Percentiles rank a stretch among this genome's conserved stretches.
Conservation (phyloP, 768 basidiomycete species). For the Termitomyces sp. region DNA sequence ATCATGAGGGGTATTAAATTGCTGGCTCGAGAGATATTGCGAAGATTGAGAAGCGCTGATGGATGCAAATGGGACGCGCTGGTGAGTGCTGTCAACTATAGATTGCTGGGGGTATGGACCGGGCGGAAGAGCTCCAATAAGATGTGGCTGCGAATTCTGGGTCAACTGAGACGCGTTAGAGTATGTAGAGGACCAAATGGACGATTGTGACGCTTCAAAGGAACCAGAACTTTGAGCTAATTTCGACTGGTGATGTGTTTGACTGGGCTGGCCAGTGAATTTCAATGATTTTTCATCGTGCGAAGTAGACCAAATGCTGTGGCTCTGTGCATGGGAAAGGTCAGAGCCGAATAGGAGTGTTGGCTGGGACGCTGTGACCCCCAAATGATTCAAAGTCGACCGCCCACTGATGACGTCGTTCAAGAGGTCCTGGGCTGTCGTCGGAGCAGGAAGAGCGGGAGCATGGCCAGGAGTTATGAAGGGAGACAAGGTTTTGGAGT, state of each 20-base stretch:
- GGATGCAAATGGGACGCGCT: conserved; percentile 24
- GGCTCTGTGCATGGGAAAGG: conserved; percentile 31
- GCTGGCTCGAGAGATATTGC: conserved; percentile 18
- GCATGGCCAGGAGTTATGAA: conserved; percentile 8
- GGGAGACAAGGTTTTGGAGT: conserved; percentile 17
- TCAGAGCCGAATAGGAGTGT: conserved; percentile 50
- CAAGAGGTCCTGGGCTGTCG: conserved; percentile 65
- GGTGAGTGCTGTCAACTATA: conserved; percentile 15
- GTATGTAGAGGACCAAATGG: conserved; percentile 31
- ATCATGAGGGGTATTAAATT: conserved; percentile 16
- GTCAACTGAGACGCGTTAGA: conserved; percentile 21
- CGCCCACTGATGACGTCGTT: conserved; percentile 44
- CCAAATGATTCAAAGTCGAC: conserved; percentile 12
- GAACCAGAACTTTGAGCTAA: conserved; percentile 17
- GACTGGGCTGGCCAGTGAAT: conserved; percentile 26
- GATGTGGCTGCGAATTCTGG: conserved; percentile 25
- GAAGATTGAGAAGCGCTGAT: conserved; percentile 14
- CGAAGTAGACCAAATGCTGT: conserved; percentile 66
- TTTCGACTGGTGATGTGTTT: conserved; percentile 23
- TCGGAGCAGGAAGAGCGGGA: conserved; percentile 26
- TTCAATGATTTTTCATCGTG: conserved; percentile 40
- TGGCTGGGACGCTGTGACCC: conserved; percentile 31
- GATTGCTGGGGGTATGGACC: conserved; percentile 10
- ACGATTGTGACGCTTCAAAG: conserved; percentile 26
- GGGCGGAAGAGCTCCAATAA: conserved; percentile 14